phyloP scores from a whole-genome alignment of 768 basidiomycete genomes.

The Cystofilobasidium macerans region DNA sequence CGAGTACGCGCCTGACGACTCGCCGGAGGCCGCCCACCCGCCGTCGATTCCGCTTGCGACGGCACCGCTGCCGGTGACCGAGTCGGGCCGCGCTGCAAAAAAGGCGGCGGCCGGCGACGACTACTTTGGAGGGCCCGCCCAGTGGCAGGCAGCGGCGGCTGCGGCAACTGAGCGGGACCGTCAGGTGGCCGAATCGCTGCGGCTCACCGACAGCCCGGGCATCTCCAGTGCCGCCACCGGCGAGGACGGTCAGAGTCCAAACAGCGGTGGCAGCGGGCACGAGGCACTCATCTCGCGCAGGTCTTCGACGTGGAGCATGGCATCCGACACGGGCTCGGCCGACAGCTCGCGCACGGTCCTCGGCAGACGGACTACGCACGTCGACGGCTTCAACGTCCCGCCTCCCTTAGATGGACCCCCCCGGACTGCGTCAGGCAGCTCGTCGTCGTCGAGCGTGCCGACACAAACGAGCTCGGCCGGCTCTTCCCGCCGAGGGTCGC shows the following conservation, averaged over 20 bases:
- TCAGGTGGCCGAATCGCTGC: background rate
- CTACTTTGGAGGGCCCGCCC: constrained; percentile 14
- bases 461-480: background rate
- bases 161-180: background rate
- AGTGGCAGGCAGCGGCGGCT: background rate
- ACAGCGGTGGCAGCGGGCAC: background rate
- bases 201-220: too few relatives aligned
- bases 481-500: too few relatives aligned
- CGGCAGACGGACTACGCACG: background rate
- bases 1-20: constrained; percentile 11
- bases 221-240: background rate
- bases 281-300: background rate
- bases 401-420: too few relatives aligned
- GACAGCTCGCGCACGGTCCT: constrained; percentile 18
- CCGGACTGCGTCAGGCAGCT: too few relatives aligned
- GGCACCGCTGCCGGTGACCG: constrained; percentile 15
- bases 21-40: background rate
- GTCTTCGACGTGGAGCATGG: background rate
- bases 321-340: background rate
- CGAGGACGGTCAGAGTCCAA: background rate
- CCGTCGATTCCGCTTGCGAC: constrained; percentile 20
- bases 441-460: background rate
- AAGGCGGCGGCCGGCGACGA: constrained; percentile 13
- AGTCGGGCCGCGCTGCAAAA: background rate
- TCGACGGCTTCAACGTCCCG: background rate